Evolutionary conservation across 306 rosid genomes (phyloP).

Genomic region (Trichosanthes cucumerina): DNA sequence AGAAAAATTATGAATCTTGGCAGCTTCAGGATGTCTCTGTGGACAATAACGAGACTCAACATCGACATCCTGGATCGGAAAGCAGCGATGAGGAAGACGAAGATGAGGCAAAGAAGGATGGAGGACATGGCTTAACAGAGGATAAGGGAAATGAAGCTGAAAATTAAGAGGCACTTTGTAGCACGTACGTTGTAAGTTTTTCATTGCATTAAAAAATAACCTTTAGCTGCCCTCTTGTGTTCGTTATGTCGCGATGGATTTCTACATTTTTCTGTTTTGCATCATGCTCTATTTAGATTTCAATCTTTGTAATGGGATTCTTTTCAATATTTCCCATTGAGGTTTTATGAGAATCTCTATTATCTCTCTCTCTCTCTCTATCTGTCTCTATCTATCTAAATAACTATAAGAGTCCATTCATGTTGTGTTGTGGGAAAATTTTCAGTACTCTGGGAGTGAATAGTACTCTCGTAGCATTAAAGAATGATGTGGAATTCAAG

Average conservation of each 20-base stretch:
- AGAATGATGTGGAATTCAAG: neutral
- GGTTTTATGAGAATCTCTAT: neutral
- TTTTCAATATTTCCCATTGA: conserved; percentile 6
- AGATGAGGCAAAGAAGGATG: conserved; percentile 32
- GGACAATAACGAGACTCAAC: conserved; percentile 25
- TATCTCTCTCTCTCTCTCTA: neutral
- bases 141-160: conserved; percentile 31
- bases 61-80: conserved; percentile 4
- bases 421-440: neutral
- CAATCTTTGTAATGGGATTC: neutral
- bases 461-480: neutral
- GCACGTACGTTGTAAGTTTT: neutral
- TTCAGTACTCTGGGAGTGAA: neutral
- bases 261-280: neutral
- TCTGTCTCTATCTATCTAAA: neutral
- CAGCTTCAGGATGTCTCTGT: conserved; percentile 63
- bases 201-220: neutral
- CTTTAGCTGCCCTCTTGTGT: neutral
- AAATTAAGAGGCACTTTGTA: conserved; percentile 10
- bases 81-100: conserved; percentile 7
- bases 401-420: neutral
- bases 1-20: neutral
- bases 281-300: neutral
- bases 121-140: conserved; percentile 14
- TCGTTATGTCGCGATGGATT: neutral